Conservation (phyloP, 2,329 filamentous ascomycete species). For the Epichloe sibirici region DNA sequence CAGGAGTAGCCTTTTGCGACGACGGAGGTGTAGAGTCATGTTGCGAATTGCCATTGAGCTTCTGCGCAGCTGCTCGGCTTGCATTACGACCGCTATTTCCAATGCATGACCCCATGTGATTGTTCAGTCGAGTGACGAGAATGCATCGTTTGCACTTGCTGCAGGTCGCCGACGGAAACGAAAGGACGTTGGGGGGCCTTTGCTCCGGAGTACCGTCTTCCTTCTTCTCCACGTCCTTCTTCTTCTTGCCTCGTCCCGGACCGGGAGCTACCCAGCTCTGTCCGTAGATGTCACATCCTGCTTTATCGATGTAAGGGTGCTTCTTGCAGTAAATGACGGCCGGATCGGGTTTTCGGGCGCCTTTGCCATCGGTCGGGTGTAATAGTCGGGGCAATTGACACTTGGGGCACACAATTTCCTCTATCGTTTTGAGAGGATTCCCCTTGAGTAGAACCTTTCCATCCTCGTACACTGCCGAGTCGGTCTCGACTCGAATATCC, state of each 20-base stretch:
- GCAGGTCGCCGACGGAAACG: constrained; percentile 53
- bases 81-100: constrained; percentile 53
- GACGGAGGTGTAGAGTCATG: constrained; percentile 47
- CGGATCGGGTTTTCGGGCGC: constrained; percentile 52
- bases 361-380: constrained; percentile 59
- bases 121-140: constrained; percentile 51
- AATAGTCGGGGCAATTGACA: constrained; percentile 65
- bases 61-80: constrained; percentile 48
- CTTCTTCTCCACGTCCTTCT: constrained; percentile 62
- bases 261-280: constrained; percentile 67
- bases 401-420: constrained; percentile 60
- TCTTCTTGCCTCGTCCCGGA: constrained; percentile 62
- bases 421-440: constrained; percentile 59
- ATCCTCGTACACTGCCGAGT: constrained; percentile 58
- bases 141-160: constrained; percentile 57
- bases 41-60: constrained; percentile 46
- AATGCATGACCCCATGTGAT: constrained; percentile 57
- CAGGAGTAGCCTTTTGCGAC: constrained; percentile 50
- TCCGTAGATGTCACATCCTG: constrained; percentile 69
- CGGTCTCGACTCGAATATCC: constrained; percentile 48
- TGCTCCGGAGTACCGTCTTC: constrained; percentile 38
- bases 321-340: constrained; percentile 66
- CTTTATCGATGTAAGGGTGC: constrained; percentile 63
- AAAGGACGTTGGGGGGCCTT: constrained; percentile 47
- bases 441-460: constrained; percentile 56